Evolutionary conservation across 2,329 filamentous ascomycete genomes (phyloP).

Genomic region (Colletotrichum acutatum): DNA sequence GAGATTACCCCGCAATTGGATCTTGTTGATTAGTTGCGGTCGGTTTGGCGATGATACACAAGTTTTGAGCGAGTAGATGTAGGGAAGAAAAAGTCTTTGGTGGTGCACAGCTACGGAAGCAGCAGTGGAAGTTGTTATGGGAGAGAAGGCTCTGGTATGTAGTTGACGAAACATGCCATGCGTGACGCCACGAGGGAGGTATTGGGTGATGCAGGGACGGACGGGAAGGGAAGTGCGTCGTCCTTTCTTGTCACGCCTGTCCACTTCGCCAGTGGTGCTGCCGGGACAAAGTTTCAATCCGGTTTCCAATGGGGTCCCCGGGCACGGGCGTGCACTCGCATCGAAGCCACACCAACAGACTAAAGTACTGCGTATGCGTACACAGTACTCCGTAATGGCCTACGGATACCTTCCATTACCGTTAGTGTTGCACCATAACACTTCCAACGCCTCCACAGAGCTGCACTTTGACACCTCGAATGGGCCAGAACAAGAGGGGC

Average conservation of each 20-base stretch:
- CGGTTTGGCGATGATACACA: neutral
- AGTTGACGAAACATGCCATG: constrained; percentile 21
- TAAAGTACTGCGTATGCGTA: too few relatives aligned
- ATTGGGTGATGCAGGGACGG: neutral
- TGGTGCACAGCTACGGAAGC: neutral
- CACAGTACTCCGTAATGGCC: too few relatives aligned
- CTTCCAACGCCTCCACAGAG: neutral
- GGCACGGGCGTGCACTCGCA: constrained; percentile 27
- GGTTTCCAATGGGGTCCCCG: constrained; percentile 25
- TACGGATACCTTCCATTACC: neutral
- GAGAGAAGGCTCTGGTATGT: constrained; percentile 2
- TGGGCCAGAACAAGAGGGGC: neutral
- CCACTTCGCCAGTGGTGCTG: neutral
- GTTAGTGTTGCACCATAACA: neutral
- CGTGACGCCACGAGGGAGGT: constrained; percentile 11
- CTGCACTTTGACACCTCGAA: neutral
- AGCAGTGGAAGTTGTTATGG: constrained; percentile 5
- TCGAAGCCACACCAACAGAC: neutral
- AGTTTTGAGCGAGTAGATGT: neutral
- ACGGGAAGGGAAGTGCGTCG: neutral
- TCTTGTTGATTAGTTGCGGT: constrained; percentile 5
- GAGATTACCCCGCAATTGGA: constrained; percentile 22
- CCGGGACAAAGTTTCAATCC: constrained; percentile 34
- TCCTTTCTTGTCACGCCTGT: neutral
- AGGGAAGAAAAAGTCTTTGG: neutral